Conservation (phyloP, 768 basidiomycete genomes). For the Mycena venus region DNA sequence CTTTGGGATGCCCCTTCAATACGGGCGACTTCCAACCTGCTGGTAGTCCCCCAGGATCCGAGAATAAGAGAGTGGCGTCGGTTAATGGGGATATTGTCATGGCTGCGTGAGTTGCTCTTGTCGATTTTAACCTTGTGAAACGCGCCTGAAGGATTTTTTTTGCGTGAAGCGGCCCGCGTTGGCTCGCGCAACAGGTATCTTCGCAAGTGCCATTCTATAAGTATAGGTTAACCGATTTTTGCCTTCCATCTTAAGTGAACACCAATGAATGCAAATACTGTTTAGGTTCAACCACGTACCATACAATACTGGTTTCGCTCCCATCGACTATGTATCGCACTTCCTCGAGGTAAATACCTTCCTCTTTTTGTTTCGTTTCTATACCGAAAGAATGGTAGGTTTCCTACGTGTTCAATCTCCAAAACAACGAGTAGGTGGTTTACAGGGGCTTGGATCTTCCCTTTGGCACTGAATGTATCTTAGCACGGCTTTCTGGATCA, state of each 20-base stretch:
- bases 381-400: slow-evolving; percentile 2
- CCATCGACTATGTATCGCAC: slow-evolving; percentile 19
- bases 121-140: not conserved
- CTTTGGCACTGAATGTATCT: not conserved
- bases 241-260: no score
- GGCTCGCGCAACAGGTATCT: slow-evolving; percentile 22
- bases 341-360: slow-evolving; percentile 19
- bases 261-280: not conserved
- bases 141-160: no score
- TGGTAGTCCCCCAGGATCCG: slow-evolving; percentile 7
- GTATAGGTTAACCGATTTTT: slow-evolving; percentile 16
- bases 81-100: slow-evolving; percentile 9
- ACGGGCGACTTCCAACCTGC: slow-evolving; percentile 31
- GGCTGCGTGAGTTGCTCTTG: slow-evolving; percentile 25
- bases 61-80: slow-evolving; percentile 26
- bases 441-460: not conserved
- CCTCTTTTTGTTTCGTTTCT: not conserved
- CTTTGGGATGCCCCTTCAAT: slow-evolving; percentile 31
- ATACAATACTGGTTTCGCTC: slow-evolving; percentile 7
- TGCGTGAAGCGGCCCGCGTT: slow-evolving; percentile 18
- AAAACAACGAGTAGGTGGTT: slow-evolving; percentile 26
- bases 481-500: slow-evolving; percentile 28
- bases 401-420: slow-evolving; percentile 25
- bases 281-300: slow-evolving; percentile 27
- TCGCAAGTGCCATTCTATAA: slow-evolving; percentile 29